Evolutionary conservation across 1,284 basidiomycete species (phyloP).

Genomic region (Schizopora paradoxa): DNA sequence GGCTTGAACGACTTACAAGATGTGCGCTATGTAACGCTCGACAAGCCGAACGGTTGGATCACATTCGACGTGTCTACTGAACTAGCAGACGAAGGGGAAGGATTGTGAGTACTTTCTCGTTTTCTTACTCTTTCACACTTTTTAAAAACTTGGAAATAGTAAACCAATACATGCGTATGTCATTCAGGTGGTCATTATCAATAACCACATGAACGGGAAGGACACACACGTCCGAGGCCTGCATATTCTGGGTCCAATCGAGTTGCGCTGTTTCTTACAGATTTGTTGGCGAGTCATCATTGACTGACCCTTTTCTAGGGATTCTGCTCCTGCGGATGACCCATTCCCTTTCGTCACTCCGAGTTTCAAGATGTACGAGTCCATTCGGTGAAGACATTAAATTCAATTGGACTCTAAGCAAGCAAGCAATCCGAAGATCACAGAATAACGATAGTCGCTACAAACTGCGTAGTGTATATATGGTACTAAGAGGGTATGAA

Average conservation of each 20-base stretch:
- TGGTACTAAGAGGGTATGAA: neutral
- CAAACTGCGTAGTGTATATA: neutral
- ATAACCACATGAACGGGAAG: conserved; percentile 97
- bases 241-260: conserved; percentile 76
- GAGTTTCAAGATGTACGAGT: conserved; percentile 72
- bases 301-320: conserved; percentile 27
- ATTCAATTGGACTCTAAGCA: too few relatives aligned
- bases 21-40: conserved; percentile 76
- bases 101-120: conserved; percentile 43
- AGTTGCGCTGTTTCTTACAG: conserved; percentile 44
- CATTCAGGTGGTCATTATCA: conserved; percentile 84
- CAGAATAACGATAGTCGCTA: too few relatives aligned
- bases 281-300: neutral
- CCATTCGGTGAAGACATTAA: conserved; percentile 50
- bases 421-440: too few relatives aligned
- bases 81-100: conserved; percentile 69
- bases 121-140: conserved; percentile 2
- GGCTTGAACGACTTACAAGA: conserved; percentile 91
- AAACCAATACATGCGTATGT: conserved; percentile 87
- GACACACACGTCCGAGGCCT: conserved; percentile 96
- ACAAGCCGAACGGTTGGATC: conserved; percentile 94
- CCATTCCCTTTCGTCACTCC: conserved; percentile 62
- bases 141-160: conserved; percentile 38
- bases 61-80: conserved; percentile 84
- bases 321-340: conserved; percentile 49